Conservation (phyloP, 2,329 filamentous ascomycete species). For the Tolypocladium cylindrosporum region DNA sequence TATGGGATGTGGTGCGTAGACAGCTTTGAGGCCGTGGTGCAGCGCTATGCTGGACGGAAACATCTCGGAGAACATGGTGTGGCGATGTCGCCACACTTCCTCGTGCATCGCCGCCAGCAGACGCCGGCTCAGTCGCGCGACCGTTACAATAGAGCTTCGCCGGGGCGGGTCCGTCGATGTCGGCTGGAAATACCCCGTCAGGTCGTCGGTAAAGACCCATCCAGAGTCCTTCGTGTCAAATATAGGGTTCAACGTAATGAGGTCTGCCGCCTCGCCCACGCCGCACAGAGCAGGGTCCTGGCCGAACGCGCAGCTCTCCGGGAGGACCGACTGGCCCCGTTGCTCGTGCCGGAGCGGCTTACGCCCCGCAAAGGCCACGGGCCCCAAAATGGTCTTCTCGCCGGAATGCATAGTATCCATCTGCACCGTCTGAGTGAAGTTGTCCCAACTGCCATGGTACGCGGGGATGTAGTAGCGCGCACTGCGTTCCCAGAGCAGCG, state of each 20-base stretch:
- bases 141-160: slow-evolving; percentile 62
- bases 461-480: slow-evolving; percentile 67
- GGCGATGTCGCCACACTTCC: slow-evolving; percentile 56
- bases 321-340: slow-evolving; percentile 41
- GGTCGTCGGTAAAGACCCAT: slow-evolving; percentile 62
- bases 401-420: slow-evolving; percentile 45
- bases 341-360: slow-evolving; percentile 39
- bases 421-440: slow-evolving; percentile 58
- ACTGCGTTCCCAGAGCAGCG: slow-evolving; percentile 69
- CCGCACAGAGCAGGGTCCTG: slow-evolving; percentile 46
- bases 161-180: slow-evolving; percentile 36
- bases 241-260: slow-evolving; percentile 69
- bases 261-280: slow-evolving; percentile 61
- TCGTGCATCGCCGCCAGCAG: slow-evolving; percentile 65
- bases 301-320: slow-evolving; percentile 43
- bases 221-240: slow-evolving; percentile 63
- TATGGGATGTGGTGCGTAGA: slow-evolving; percentile 73
- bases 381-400: slow-evolving; percentile 58
- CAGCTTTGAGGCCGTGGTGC: slow-evolving; percentile 69
- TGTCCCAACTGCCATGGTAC: slow-evolving; percentile 60
- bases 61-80: slow-evolving; percentile 73
- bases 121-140: slow-evolving; percentile 55
- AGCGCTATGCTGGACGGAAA: slow-evolving; percentile 61
- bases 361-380: slow-evolving; percentile 41
- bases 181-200: slow-evolving; percentile 58